These are phyloP conservation scores for Mychonastes homosphaera DNA, from an alignment of 139 green algal species.

Conservation along the genomic window DNA sequence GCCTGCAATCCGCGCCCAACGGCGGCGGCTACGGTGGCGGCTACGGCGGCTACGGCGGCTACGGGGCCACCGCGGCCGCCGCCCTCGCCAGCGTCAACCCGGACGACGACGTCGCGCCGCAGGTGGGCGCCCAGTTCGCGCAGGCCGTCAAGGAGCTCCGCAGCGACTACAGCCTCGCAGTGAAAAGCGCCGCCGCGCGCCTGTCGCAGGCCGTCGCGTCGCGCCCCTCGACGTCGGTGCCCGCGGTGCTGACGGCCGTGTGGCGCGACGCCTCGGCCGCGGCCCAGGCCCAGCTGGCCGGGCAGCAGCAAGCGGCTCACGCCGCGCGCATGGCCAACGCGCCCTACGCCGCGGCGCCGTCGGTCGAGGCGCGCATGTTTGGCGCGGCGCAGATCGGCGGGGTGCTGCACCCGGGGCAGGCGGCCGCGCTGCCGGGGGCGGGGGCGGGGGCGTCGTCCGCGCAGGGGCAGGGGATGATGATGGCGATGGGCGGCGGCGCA, in stretches of 20 bases:
- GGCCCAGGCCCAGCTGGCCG: slow-evolving; percentile 15
- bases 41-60: not conserved
- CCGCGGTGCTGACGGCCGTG: slow-evolving; percentile 16
- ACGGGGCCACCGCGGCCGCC: not conserved
- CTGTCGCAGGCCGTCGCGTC: slow-evolving; percentile 26
- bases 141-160: slow-evolving; percentile 47
- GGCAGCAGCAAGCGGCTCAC: too few relatives aligned
- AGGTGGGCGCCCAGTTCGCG: slow-evolving; percentile 40
- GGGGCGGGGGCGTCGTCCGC: too few relatives aligned
- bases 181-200: slow-evolving; percentile 23
- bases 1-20: not conserved
- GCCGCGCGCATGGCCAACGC: too few relatives aligned
- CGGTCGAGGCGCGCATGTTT: too few relatives aligned
- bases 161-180: slow-evolving; percentile 36
- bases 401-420: too few relatives aligned
- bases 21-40: not conserved
- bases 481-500: too few relatives aligned
- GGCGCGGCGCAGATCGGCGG: too few relatives aligned
- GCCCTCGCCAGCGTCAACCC: not conserved
- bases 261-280: too few relatives aligned
- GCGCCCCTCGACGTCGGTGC: slow-evolving; percentile 15
- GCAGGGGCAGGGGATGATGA: slow-evolving; percentile 1
- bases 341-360: too few relatives aligned
- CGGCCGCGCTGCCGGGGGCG: too few relatives aligned
- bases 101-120: slow-evolving; percentile 23